Percentiles rank a stretch among this genome's conserved stretches.
Conservation (phyloP, 129 eudicot species). For the Helianthus tuberosus region DNA sequence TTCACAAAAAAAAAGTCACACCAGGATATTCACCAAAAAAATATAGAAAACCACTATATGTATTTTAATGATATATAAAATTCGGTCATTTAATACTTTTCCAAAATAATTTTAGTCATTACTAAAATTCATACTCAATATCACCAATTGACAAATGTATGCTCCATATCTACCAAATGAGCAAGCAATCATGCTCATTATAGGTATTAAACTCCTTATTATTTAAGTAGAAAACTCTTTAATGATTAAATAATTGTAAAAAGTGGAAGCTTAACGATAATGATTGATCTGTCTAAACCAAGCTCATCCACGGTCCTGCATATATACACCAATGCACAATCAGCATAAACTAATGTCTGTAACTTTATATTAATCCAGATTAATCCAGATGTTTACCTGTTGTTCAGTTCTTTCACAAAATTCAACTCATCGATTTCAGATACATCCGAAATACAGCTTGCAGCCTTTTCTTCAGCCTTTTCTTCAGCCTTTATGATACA, state of each 20-base stretch:
- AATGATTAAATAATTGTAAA: no score
- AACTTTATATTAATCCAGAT: constrained; percentile 4
- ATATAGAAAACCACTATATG: no score
- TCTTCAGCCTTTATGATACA: constrained; percentile 89
- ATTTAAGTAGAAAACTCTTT: not conserved
- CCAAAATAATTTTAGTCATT: no score
- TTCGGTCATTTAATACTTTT: no score
- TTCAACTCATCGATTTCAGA: constrained; percentile 70
- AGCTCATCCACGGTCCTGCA: constrained; percentile 82
- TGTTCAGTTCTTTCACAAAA: constrained; percentile 73
- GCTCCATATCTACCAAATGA: no score
- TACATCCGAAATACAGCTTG: constrained; percentile 70
- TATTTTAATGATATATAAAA: no score
- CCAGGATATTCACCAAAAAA: no score
- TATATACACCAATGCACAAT: constrained; percentile 15
- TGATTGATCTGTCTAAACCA: constrained; percentile 66
- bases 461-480: constrained; percentile 90
- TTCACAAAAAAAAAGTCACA: no score
- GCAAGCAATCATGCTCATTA: constrained; percentile 15
- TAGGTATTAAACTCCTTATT: not conserved
- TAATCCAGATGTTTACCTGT: constrained; percentile 50
- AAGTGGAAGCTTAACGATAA: constrained; percentile 48
- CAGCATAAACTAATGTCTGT: constrained; percentile 14
- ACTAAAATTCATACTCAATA: no score
- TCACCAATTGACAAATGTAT: no score